A percentile compares a stretch with the other conserved stretches of the same genome.
Evolutionary conservation across 192 early-diverging fungal genomes (phyloP).

Genomic region (Podochytrium sp.): DNA sequence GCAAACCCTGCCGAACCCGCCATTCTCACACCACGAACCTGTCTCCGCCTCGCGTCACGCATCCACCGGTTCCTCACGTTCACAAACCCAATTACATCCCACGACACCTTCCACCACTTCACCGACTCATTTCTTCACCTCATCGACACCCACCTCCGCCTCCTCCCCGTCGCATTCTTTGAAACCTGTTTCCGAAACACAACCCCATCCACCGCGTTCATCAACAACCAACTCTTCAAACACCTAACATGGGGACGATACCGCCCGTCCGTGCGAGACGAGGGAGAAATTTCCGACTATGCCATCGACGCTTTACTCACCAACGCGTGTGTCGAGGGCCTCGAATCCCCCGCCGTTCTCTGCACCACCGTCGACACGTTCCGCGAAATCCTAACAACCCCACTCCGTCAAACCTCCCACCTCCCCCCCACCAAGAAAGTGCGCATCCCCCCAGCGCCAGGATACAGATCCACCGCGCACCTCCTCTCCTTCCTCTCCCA

Average conservation of each 20-base stretch:
- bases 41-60: not conserved
- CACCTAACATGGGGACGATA: no score
- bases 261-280: no score
- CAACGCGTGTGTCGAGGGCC: no score
- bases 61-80: not conserved
- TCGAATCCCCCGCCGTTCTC: not conserved
- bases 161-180: not conserved
- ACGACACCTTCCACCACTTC: not conserved
- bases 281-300: no score
- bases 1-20: not conserved
- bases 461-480: no score
- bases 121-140: not conserved
- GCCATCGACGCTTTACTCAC: not conserved
- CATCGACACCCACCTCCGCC: not conserved
- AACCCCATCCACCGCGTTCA: not conserved
- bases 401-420: not conserved
- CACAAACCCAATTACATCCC: not conserved
- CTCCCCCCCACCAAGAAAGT: no score
- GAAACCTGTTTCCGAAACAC: not conserved
- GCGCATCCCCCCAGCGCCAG: no score
- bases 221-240: not conserved
- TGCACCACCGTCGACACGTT: not conserved
- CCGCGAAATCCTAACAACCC: not conserved
- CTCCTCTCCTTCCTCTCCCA: not conserved
- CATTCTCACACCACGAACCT: not conserved